Evolutionary conservation across 2,329 filamentous ascomycete species (phyloP).

Genomic region (Talaromyces amestolkiae): DNA sequence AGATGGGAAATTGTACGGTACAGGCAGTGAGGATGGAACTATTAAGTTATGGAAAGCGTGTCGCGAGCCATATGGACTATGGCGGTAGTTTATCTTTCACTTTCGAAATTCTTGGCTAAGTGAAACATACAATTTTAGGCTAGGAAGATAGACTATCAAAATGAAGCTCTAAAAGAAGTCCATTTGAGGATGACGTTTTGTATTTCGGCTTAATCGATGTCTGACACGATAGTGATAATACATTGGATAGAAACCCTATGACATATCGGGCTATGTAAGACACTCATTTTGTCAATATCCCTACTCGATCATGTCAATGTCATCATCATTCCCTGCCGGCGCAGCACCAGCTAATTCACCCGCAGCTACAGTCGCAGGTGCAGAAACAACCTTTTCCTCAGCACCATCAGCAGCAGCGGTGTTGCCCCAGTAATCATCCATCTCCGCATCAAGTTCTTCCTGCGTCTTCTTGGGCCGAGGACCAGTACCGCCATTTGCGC

Average conservation of each 20-base stretch:
- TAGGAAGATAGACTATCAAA: not conserved
- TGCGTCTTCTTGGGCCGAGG: conserved; percentile 75
- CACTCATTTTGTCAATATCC: not conserved
- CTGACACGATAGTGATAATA: not conserved
- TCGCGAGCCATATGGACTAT: conserved; percentile 63
- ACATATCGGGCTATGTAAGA: not conserved
- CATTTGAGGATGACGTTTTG: not conserved
- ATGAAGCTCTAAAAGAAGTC: not conserved
- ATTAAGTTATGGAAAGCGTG: conserved; percentile 85
- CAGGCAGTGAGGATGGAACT: conserved; percentile 93
- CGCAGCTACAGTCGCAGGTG: conserved; percentile 19
- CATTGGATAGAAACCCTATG: not conserved
- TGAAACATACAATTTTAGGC: not conserved
- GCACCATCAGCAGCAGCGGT: conserved; percentile 40
- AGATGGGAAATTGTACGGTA: conserved; percentile 93
- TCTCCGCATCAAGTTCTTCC: conserved; percentile 91
- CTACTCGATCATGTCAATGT: conserved; percentile 70
- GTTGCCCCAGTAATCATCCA: conserved; percentile 84
- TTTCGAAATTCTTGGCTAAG: not conserved
- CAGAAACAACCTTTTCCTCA: conserved; percentile 30
- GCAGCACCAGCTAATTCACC: not conserved
- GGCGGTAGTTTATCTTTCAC: conserved; percentile 46
- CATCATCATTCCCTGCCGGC: conserved; percentile 41
- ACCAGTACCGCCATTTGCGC: conserved; percentile 40
- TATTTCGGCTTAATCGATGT: not conserved